phyloP scores from a whole-genome alignment of 768 basidiomycete species.

The Suillus americanus region DNA sequence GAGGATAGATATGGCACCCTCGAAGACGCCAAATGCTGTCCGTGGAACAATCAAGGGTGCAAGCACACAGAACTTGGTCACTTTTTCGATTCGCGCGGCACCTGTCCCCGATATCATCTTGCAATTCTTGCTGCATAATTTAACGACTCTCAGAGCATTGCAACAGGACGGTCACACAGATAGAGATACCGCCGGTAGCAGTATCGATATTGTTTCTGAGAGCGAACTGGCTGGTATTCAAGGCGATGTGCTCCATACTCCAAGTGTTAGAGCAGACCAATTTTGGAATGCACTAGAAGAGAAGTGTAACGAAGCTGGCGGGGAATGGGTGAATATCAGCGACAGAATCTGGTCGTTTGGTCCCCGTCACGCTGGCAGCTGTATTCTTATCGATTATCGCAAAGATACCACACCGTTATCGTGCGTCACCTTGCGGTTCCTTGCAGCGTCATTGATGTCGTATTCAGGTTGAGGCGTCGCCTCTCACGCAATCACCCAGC shows the following conservation, averaged over 20 bases:
- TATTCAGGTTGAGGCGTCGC: slow-evolving; percentile 50
- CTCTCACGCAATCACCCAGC: slow-evolving; percentile 39
- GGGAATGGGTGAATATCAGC: slow-evolving; percentile 74
- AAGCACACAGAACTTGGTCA: slow-evolving; percentile 68
- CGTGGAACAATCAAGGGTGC: slow-evolving; percentile 78
- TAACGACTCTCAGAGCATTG: slow-evolving; percentile 60
- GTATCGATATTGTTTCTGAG: slow-evolving; percentile 24
- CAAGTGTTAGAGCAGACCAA: slow-evolving; percentile 66
- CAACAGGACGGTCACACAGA: slow-evolving; percentile 47
- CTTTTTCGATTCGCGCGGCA: slow-evolving; percentile 78
- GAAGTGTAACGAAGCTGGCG: slow-evolving; percentile 63
- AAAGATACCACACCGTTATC: slow-evolving; percentile 47
- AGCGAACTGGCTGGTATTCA: slow-evolving; percentile 43
- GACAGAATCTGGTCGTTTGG: slow-evolving; percentile 91
- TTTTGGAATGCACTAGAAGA: slow-evolving; percentile 77
- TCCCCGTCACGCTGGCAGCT: slow-evolving; percentile 82
- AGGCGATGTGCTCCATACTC: slow-evolving; percentile 59
- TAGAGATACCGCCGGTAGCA: slow-evolving; percentile 20
- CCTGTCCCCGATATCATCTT: slow-evolving; percentile 75
- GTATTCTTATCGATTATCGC: slow-evolving; percentile 78
- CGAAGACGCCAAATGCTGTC: slow-evolving; percentile 65
- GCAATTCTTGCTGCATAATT: slow-evolving; percentile 76
- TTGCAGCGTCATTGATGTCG: slow-evolving; percentile 8
- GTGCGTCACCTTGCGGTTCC: slow-evolving; percentile 40
- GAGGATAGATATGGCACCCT: slow-evolving; percentile 78